Evolutionary conservation across 192 early-diverging fungal genomes (phyloP).

Genomic region (Oehlia diaphana): DNA sequence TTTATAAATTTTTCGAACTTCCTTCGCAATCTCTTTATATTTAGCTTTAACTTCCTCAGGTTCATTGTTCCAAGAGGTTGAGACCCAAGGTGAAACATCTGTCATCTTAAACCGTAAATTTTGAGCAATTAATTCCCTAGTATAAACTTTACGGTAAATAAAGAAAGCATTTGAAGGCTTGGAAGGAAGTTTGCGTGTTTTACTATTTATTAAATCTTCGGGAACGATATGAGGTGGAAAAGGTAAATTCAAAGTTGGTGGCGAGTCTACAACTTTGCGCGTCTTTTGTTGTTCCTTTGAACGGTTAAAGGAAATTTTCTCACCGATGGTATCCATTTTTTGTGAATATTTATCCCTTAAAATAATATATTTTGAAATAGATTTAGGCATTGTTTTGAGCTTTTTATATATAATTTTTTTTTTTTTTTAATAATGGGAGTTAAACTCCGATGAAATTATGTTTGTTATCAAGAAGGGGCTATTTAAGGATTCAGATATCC

Average conservation of each 20-base stretch:
- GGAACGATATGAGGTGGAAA: background rate
- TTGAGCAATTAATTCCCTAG: background rate
- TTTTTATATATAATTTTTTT: too few species aligned
- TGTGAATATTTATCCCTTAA: background rate
- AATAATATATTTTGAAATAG: background rate
- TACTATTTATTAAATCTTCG: background rate
- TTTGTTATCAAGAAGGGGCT: too few species aligned
- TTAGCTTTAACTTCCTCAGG: background rate
- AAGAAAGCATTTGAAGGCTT: constrained; percentile 3
- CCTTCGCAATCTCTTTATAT: background rate
- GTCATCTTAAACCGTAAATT: background rate
- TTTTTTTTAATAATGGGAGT: too few species aligned
- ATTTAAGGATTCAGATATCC: too few species aligned
- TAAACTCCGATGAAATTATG: too few species aligned
- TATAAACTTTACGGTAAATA: constrained; percentile 2
- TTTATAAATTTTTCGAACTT: constrained; percentile 9
- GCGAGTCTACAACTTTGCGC: background rate
- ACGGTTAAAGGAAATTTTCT: background rate
- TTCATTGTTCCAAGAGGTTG: background rate
- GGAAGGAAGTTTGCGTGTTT: background rate
- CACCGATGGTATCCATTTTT: background rate
- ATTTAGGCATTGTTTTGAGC: background rate
- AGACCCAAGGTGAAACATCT: constrained; percentile 1
- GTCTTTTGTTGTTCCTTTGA: background rate
- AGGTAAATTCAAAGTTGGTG: background rate